Conservation (phyloP, 148 eudicot genomes). For the Rhododendron kiyosumense region DNA sequence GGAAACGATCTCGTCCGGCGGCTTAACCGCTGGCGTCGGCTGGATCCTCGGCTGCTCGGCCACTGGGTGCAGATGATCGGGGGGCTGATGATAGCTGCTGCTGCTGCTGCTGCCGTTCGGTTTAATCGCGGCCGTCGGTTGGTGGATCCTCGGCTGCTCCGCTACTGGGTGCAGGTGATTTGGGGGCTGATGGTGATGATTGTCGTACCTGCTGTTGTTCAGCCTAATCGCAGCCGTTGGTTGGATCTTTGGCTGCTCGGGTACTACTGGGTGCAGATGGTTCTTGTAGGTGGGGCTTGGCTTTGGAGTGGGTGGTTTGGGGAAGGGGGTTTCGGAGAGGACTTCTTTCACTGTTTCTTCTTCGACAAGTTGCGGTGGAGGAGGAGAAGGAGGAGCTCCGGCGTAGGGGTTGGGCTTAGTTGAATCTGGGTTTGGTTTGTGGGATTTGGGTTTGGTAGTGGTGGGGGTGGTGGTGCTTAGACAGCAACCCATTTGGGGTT, state of each 20-base stretch:
- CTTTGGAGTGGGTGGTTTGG: constrained; percentile 6
- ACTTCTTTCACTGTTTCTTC: constrained; percentile 48
- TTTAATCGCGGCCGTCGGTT: constrained; percentile 6
- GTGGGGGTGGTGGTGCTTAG: not conserved
- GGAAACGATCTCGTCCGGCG: constrained; percentile 9
- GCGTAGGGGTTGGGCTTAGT: not conserved
- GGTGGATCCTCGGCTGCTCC: not conserved
- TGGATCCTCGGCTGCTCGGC: not conserved
- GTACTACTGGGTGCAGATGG: not conserved
- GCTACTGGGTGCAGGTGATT: not conserved
- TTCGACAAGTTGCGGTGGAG: constrained; percentile 9
- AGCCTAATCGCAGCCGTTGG: not conserved
- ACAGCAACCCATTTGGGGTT: constrained; percentile 15
- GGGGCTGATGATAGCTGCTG: not conserved
- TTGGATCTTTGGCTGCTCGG: not conserved
- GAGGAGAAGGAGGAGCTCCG: not conserved
- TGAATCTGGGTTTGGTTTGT: not conserved
- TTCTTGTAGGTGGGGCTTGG: not conserved
- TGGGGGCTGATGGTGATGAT: not conserved
- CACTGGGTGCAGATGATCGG: not conserved
- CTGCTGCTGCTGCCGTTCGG: not conserved
- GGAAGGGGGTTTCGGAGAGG: constrained; percentile 31
- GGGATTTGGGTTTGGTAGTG: not conserved
- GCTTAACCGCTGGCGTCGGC: constrained; percentile 8
- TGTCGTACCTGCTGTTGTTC: not conserved